Conservation (phyloP, 1,139 yeast species). For the Magnusiomyces ingens region DNA sequence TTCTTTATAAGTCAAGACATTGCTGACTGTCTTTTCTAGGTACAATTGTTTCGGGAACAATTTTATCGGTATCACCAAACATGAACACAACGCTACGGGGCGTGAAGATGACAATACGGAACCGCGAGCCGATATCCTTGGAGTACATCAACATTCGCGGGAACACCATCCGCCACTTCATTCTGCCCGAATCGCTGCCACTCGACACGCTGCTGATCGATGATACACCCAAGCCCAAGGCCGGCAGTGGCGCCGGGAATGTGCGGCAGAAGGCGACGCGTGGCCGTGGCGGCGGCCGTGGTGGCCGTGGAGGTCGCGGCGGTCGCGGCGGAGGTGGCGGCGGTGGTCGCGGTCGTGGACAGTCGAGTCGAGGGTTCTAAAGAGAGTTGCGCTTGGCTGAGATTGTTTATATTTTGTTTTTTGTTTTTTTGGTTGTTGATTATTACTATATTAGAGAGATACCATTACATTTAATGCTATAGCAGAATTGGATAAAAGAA, state of each 20-base stretch:
- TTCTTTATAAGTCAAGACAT: not conserved
- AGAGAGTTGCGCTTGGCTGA: not conserved
- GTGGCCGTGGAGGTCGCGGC: slow-evolving; percentile 29
- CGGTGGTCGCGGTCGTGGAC: slow-evolving; percentile 13
- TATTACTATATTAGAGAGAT: not conserved
- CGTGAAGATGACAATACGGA: slow-evolving; percentile 66
- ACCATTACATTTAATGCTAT: not conserved
- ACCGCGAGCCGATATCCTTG: slow-evolving; percentile 64
- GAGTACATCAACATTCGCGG: slow-evolving; percentile 87
- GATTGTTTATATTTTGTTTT: not conserved
- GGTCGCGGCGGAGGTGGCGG: slow-evolving; percentile 25
- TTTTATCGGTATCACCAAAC: slow-evolving; percentile 79
- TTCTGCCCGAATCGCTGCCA: slow-evolving; percentile 83
- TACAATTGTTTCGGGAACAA: slow-evolving; percentile 58
- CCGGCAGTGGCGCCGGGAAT: slow-evolving; percentile 7
- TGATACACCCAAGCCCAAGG: slow-evolving; percentile 43
- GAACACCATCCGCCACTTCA: slow-evolving; percentile 75
- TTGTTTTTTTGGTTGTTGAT: not conserved
- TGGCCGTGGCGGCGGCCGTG: slow-evolving; percentile 27
- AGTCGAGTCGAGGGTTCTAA: slow-evolving; percentile 24
- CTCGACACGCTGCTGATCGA: slow-evolving; percentile 68
- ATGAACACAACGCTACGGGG: slow-evolving; percentile 87
- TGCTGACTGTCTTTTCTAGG: slow-evolving; percentile 21
- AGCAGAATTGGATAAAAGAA: not conserved
- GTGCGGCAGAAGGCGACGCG: slow-evolving; percentile 21